These are phyloP conservation scores for Fusarium sp. DNA, from an alignment of 2,329 filamentous ascomycete species.

Conservation along the genomic window DNA sequence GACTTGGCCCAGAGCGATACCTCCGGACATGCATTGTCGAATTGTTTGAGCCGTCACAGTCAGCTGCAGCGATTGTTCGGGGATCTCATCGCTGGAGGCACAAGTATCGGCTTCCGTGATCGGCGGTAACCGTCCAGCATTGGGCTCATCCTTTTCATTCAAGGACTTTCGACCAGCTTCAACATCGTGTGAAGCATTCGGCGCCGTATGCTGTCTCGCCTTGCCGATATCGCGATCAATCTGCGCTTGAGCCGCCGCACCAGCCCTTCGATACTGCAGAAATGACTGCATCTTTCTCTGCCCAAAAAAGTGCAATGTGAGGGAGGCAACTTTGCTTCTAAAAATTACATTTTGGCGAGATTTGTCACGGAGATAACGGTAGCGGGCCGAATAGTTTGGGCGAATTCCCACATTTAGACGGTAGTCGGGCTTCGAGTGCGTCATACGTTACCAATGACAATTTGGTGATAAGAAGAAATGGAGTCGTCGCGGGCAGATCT, in stretches of 20 bases:
- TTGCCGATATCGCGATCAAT: constrained; percentile 33
- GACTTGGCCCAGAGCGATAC: constrained; percentile 39
- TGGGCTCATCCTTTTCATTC: background rate
- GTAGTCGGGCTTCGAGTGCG: background rate
- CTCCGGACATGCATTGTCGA: constrained; percentile 9
- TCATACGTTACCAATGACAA: constrained; percentile 3
- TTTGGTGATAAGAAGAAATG: constrained; percentile 16
- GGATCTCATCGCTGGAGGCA: background rate
- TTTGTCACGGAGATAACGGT: constrained; percentile 5
- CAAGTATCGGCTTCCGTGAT: background rate
- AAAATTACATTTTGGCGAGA: background rate
- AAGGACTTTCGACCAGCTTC: background rate
- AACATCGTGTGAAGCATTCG: background rate
- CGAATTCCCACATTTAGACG: background rate
- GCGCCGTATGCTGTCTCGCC: background rate
- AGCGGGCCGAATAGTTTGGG: background rate
- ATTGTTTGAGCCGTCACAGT: constrained; percentile 9
- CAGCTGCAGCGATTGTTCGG: background rate
- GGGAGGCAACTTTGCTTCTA: background rate
- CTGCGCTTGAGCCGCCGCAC: constrained; percentile 29
- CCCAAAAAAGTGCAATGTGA: background rate
- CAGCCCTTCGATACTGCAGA: constrained; percentile 29
- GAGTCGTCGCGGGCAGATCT: background rate
- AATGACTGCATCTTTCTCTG: constrained; percentile 28
- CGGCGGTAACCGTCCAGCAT: background rate